Percentiles rank a stretch among this genome's conserved stretches.
phyloP scores from a whole-genome alignment of 2,329 filamentous ascomycete species.

The Myriosclerotinia scirpicola region DNA sequence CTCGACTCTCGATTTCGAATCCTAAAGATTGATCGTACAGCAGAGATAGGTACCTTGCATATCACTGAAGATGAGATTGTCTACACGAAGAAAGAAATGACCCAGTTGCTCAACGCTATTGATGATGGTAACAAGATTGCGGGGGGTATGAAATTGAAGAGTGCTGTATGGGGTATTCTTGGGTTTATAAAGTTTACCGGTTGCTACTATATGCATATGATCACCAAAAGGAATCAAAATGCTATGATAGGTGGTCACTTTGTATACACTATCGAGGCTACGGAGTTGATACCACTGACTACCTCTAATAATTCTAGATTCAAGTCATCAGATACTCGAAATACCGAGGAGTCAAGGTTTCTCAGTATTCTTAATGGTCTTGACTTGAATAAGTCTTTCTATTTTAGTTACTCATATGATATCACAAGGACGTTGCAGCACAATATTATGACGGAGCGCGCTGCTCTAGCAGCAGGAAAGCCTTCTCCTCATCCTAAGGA shows the following conservation, averaged over 20 bases:
- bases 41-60: conserved; percentile 73
- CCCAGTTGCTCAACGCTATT: conserved; percentile 87
- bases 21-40: conserved; percentile 90
- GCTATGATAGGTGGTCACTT: conserved; percentile 96
- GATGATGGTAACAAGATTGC: conserved; percentile 92
- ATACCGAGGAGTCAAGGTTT: conserved; percentile 87
- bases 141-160: conserved; percentile 85
- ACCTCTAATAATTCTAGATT: conserved; percentile 65
- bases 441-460: conserved; percentile 81
- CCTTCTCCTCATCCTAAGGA: conserved; percentile 60
- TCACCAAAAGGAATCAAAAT: conserved; percentile 93
- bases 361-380: conserved; percentile 86
- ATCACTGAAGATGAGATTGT: conserved; percentile 94
- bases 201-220: conserved; percentile 93
- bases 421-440: conserved; percentile 89
- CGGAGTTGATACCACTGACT: conserved; percentile 84
- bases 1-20: conserved; percentile 87
- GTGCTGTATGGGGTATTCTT: conserved; percentile 88
- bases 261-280: conserved; percentile 91
- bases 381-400: conserved; percentile 88
- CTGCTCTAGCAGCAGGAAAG: conserved; percentile 64
- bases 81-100: conserved; percentile 90
- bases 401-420: conserved; percentile 98
- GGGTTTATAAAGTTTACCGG: conserved; percentile 97
- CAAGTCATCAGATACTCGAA: conserved; percentile 70